phyloP scores from a whole-genome alignment of 2,329 filamentous ascomycete genomes.

The Zasmidium cellare region DNA sequence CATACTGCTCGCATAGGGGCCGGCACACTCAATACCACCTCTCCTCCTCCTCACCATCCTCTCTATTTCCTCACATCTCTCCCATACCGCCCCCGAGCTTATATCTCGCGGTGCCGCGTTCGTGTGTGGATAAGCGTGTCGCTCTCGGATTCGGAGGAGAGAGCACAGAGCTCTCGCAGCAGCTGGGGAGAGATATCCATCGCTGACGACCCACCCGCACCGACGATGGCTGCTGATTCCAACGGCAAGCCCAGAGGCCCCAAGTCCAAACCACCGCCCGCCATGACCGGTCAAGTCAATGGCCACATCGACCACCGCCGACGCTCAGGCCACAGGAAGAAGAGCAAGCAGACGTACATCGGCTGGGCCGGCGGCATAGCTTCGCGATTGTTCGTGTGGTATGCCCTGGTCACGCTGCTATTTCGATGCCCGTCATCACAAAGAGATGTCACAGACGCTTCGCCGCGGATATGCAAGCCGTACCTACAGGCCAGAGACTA shows the following conservation, averaged over 20 bases:
- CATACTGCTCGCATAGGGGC: not conserved
- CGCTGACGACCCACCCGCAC: not conserved
- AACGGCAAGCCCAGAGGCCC: slow-evolving; percentile 8
- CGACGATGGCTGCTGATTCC: slow-evolving; percentile 4
- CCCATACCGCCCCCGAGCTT: not conserved
- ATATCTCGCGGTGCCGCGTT: not conserved
- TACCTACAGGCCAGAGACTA: slow-evolving; percentile 69
- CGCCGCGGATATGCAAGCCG: slow-evolving; percentile 77
- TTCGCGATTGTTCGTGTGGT: slow-evolving; percentile 74
- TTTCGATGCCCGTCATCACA: slow-evolving; percentile 77
- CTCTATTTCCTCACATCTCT: not conserved
- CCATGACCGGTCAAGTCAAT: slow-evolving; percentile 23
- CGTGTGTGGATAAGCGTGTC: not conserved
- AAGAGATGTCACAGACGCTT: slow-evolving; percentile 65
- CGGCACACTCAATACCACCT: not conserved
- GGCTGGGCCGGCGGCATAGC: slow-evolving; percentile 30
- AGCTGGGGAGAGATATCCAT: not conserved
- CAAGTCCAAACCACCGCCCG: slow-evolving; percentile 2
- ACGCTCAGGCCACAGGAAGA: slow-evolving; percentile 16
- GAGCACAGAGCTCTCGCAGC: not conserved
- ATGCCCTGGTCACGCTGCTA: slow-evolving; percentile 74
- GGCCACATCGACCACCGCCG: slow-evolving; percentile 5
- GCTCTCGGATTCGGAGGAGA: not conserved
- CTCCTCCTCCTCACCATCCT: not conserved
- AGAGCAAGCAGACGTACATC: slow-evolving; percentile 18